phyloP scores from a whole-genome alignment of 257 asterid species.

The Primulina eburnea region DNA sequence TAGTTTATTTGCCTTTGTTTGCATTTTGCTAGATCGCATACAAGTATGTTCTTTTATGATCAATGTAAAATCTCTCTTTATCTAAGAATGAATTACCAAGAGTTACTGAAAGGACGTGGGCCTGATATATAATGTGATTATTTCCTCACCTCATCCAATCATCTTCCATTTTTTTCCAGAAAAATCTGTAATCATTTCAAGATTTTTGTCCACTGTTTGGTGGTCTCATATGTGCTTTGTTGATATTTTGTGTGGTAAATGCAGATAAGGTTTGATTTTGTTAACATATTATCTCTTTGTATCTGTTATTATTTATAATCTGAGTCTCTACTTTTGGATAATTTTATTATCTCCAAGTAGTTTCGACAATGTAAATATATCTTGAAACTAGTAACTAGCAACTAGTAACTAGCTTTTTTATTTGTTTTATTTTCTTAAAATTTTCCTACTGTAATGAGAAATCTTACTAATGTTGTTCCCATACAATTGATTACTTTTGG shows the following conservation, averaged over 20 bases:
- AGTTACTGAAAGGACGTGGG: background rate
- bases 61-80: background rate
- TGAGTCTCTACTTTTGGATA: background rate
- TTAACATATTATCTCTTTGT: background rate
- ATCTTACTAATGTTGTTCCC: background rate
- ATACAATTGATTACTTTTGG: background rate
- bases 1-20: background rate
- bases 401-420: background rate
- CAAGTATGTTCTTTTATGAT: background rate
- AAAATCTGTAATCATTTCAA: too few species aligned
- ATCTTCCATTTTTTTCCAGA: background rate
- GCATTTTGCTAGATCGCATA: background rate
- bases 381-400: background rate
- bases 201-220: background rate
- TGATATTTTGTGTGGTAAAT: background rate
- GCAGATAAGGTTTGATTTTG: background rate
- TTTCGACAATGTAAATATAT: background rate
- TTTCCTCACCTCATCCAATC: background rate
- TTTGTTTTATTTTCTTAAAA: slow-evolving; percentile 7
- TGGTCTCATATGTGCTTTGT: background rate
- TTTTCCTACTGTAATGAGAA: slow-evolving; percentile 18
- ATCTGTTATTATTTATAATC: background rate
- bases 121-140: background rate
- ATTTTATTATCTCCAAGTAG: slow-evolving; percentile 9
- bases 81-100: background rate